phyloP scores from a whole-genome alignment of 225 moss, liverwort and hornwort species.

The Anthoceros angustus region DNA sequence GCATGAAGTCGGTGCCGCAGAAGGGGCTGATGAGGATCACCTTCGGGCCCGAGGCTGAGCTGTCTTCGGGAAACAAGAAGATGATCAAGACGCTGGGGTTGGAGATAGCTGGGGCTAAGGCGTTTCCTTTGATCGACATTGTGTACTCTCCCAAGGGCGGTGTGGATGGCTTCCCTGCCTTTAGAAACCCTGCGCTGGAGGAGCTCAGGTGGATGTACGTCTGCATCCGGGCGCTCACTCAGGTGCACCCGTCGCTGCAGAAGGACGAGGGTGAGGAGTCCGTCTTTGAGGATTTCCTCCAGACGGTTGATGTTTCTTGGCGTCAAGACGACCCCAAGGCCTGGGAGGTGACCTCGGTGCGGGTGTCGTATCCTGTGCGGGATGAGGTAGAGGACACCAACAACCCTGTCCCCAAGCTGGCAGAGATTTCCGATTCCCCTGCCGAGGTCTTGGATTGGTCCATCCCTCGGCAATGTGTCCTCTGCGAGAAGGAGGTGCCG shows the following conservation, averaged over 20 bases:
- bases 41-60: constrained; percentile 37
- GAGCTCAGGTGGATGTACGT: constrained; percentile 44
- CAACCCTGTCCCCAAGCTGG: constrained; percentile 33
- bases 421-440: constrained; percentile 23
- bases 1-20: constrained; percentile 28
- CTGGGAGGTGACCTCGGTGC: constrained; percentile 30
- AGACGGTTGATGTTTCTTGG: constrained; percentile 31
- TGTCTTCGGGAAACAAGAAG: constrained; percentile 35
- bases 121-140: constrained; percentile 33
- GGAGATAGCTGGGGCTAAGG: constrained; percentile 33
- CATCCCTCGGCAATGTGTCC: constrained; percentile 37
- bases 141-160: constrained; percentile 26
- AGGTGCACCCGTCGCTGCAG: constrained; percentile 38
- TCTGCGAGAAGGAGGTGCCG: constrained; percentile 43
- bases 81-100: constrained; percentile 35
- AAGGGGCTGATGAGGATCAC: constrained; percentile 34
- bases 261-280: constrained; percentile 12
- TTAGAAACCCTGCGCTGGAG: constrained; percentile 29
- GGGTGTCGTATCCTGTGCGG: constrained; percentile 32
- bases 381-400: constrained; percentile 27
- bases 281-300: constrained; percentile 27
- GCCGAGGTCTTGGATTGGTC: constrained; percentile 17
- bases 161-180: constrained; percentile 32
- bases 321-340: constrained; percentile 25
- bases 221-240: constrained; percentile 32